Conservation (phyloP, 2,329 filamentous ascomycete genomes). For the Kalmusia sp. region DNA sequence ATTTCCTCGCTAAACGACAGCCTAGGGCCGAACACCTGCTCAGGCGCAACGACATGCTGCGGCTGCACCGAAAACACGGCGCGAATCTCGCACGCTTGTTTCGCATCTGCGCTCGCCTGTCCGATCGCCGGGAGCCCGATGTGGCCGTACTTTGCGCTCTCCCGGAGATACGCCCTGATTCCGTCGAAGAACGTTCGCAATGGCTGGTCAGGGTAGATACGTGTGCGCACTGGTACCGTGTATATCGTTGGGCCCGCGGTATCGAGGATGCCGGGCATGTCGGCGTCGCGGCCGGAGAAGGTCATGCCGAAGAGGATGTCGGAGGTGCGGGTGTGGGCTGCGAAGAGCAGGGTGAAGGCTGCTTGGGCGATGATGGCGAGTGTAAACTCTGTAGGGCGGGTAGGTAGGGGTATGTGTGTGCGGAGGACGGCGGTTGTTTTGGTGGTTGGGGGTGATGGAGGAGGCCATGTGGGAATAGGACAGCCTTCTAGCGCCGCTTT, state of each 20-base stretch:
- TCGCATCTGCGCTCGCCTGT: not conserved
- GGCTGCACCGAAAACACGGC: not conserved
- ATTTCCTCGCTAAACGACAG: not conserved
- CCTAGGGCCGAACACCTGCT: not conserved
- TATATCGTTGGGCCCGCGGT: not conserved
- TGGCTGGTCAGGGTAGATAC: not conserved
- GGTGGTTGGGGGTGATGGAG: not conserved
- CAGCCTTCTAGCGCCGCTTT: not conserved
- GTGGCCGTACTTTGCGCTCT: not conserved
- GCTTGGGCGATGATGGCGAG: not conserved
- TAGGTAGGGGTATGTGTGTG: not conserved
- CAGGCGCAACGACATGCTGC: not conserved
- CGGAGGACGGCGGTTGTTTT: not conserved
- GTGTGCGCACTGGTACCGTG: not conserved
- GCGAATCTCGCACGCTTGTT: not conserved
- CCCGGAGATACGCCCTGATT: not conserved
- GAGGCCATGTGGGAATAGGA: not conserved
- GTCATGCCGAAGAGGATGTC: not conserved
- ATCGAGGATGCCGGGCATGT: not conserved
- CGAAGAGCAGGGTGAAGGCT: not conserved
- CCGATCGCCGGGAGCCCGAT: not conserved
- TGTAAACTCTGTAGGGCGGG: not conserved
- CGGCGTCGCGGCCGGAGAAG: not conserved
- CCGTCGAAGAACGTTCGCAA: not conserved
- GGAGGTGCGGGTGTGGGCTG: not conserved